phyloP scores from a whole-genome alignment of 2,329 filamentous ascomycete species.

The Colletotrichum echinochloae region DNA sequence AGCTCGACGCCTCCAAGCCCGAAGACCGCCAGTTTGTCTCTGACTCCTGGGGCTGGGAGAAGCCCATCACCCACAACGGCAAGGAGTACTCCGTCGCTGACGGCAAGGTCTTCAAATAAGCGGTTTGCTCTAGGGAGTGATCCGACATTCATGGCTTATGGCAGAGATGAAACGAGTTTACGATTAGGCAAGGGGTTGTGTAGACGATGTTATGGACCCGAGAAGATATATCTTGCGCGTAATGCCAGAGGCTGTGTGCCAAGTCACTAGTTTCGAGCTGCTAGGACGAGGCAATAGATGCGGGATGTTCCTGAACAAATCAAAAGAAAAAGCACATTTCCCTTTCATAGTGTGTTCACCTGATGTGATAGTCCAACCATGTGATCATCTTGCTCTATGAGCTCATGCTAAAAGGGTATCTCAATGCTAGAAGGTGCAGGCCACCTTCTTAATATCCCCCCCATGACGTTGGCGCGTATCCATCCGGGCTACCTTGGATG shows the following conservation, averaged over 20 bases:
- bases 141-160: conserved; percentile 50
- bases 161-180: conserved; percentile 47
- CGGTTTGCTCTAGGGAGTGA: conserved; percentile 41
- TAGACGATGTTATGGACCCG: conserved; percentile 41
- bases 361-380: background rate
- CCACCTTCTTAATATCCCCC: background rate
- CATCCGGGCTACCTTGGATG: background rate
- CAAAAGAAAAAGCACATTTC: conserved; percentile 19
- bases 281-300: conserved; percentile 38
- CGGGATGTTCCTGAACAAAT: conserved; percentile 36
- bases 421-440: conserved; percentile 20
- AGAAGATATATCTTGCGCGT: conserved; percentile 39
- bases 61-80: conserved; percentile 80
- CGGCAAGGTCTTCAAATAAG: conserved; percentile 99
- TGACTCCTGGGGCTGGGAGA: conserved; percentile 92
- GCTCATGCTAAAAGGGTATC: conserved; percentile 28
- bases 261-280: conserved; percentile 24
- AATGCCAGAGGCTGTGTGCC: conserved; percentile 39
- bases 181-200: conserved; percentile 39
- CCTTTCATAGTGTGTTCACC: background rate
- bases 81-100: conserved; percentile 91
- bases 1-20: conserved; percentile 89
- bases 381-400: conserved; percentile 6
- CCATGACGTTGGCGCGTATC: background rate
- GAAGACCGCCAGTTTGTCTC: conserved; percentile 90